Conservation (phyloP, 108 stramenopile genomes). For the Seminavis robusta region DNA sequence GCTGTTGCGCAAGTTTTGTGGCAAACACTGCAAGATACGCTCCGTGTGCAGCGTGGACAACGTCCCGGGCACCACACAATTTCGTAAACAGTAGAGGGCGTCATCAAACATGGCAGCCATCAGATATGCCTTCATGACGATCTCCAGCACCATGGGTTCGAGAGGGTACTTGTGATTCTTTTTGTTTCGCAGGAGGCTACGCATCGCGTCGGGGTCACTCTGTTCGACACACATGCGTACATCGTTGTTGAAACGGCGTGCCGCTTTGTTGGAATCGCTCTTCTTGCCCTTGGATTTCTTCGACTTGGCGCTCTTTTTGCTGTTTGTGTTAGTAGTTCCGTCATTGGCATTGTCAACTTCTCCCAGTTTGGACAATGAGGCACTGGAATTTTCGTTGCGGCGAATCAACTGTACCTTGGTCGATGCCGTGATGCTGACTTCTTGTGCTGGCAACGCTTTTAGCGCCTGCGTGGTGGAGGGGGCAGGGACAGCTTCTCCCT, state of each 20-base stretch:
- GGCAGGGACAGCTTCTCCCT: not conserved
- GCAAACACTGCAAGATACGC: conserved; percentile 75
- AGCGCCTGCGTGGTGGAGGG: conserved; percentile 60
- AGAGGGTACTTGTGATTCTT: conserved; percentile 78
- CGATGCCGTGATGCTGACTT: conserved; percentile 73
- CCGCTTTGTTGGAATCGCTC: conserved; percentile 56
- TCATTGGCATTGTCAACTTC: conserved; percentile 5
- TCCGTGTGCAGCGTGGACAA: conserved; percentile 64
- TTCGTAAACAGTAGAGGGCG: conserved; percentile 81
- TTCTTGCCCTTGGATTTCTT: conserved; percentile 54
- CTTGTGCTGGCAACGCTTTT: conserved; percentile 60
- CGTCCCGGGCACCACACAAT: conserved; percentile 79
- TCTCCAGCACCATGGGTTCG: conserved; percentile 73
- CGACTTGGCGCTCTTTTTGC: conserved; percentile 13
- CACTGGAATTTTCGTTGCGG: conserved; percentile 29
- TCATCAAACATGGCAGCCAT: conserved; percentile 93
- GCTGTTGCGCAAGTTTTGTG: conserved; percentile 85
- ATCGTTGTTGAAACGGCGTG: conserved; percentile 69
- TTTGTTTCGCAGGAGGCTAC: conserved; percentile 65
- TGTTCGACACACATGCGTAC: conserved; percentile 74
- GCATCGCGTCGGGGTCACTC: conserved; percentile 72
- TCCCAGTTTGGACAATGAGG: conserved; percentile 41
- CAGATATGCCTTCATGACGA: conserved; percentile 87
- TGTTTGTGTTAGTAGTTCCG: not conserved
- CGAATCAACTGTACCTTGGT: conserved; percentile 71